Evolutionary conservation across 1,284 basidiomycete species (phyloP), one percentile per base, ranked within the genome.

Genomic region (Cryptococcus depauperatus): DNA sequence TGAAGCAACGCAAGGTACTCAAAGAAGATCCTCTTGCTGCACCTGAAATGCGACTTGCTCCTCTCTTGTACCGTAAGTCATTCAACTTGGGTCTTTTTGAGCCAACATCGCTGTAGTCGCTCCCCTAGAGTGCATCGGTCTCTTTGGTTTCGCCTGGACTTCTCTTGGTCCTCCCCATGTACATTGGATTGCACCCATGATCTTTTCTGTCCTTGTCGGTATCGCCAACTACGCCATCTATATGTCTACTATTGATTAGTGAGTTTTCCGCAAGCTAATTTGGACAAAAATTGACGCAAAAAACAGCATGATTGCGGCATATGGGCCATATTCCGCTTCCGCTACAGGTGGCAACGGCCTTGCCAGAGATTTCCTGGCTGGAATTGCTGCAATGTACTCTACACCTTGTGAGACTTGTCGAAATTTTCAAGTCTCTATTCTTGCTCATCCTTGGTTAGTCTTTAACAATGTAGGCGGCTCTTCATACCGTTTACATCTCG

Each of bases 101-200:
- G 18, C 5, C 11, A 14, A 23, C 18, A 26, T 3, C 16, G 18
- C 21, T 41, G 10, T 29, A 54, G 54, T 52, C n/a, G 60, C 55
- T 3, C 71, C 71, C 0, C 59, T 71, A 13, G 67, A 72, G 30
- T 50, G 63, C 0, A 64, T 74, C 25, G 73, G 73, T 29, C 58
- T 74, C 4, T 62, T 72, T 26, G 68, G 68, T 2, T 74, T 74
- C 50, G 72, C 72, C 0, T 73, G 70, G 68, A 73, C 70, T 2
- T 66, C 61, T 1, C 49, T 68, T 5, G 73, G 73, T 18, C 69
- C 69, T 1, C 54, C 51, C 19, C 43, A 56, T 3, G 57, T 63
- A 2, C 68, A 64, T 43, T 74, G 71, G 72, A 71, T 73, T 34
- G 72, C 62, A 0, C 66, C 69, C 1, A 72, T 73, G 70, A 61